These are phyloP conservation scores for Inonotus obliquus DNA, from an alignment of 1,284 basidiomycete species.

Conservation along the genomic window DNA sequence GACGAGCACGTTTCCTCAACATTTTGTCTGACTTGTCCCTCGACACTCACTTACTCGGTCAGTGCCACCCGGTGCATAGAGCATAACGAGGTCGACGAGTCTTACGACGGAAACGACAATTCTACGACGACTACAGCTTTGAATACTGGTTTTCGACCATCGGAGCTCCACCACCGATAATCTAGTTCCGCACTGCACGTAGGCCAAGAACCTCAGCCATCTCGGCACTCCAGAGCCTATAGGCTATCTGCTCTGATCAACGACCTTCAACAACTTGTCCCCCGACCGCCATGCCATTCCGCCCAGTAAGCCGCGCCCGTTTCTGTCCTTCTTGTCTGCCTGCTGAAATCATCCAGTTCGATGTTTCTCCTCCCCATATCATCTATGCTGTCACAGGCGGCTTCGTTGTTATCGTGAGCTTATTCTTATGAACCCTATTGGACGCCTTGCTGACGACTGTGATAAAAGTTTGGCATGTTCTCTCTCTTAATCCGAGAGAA, in stretches of 20 bases:
- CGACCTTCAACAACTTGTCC: constrained; percentile 1
- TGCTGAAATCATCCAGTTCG: constrained; percentile 45
- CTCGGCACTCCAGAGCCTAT: background rate
- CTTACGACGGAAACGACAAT: background rate
- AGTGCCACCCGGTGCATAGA: background rate
- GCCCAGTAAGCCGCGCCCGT: constrained; percentile 3
- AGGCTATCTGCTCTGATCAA: background rate
- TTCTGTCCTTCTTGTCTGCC: background rate
- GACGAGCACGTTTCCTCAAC: background rate
- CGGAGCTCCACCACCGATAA: background rate
- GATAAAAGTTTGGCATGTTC: constrained; percentile 84
- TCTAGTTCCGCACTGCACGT: background rate
- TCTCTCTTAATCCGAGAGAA: constrained; percentile 90
- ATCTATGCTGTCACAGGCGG: constrained; percentile 82
- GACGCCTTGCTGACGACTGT: background rate
- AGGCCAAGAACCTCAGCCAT: background rate
- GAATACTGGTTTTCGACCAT: background rate
- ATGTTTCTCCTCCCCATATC: constrained; percentile 65
- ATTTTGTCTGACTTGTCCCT: background rate
- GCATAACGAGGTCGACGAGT: background rate
- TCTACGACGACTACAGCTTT: background rate
- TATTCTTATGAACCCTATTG: constrained; percentile 10
- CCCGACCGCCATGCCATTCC: constrained; percentile 11
- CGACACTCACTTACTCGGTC: background rate
- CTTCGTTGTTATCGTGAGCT: constrained; percentile 70